Base-by-base conservation (phyloP, 2,329 filamentous ascomycete species). In the Aureobasidium uvarum region DNA sequence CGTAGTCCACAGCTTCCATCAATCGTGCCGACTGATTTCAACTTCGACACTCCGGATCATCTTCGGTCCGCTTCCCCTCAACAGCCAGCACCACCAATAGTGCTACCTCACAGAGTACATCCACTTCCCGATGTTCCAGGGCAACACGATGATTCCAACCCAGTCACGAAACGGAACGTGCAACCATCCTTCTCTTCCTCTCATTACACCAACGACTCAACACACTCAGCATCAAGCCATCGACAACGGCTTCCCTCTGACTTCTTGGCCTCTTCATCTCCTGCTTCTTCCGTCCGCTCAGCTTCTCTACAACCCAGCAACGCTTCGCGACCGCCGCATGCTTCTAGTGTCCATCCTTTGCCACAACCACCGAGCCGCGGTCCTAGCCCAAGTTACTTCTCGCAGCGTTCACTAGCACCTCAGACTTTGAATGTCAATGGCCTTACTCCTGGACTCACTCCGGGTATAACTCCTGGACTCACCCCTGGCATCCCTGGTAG, bases 351-450 rank as follows among this genome's bases (percentile, higher is more conserved):
- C 11, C 60, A 63, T 33, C 48, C 46, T 36, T 38, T 54, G 1
- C 60, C 60, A 5, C 36, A 38, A 16, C 31, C 38, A 14, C 46
- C 60, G 31, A 63, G 20, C 16, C 48, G 46, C 23, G 48, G 25
- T 7, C 60, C 60, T 5, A 63, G 60, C 14, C 46, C 60, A 8
- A 54, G 60, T 13, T 63, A 52, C 25, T 63, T 63, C 28, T 63
- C 60, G 6, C 60, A 46, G 8, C 60, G 45, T 13, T 43, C 60
- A 4, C n/a, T 63, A 36, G 60, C 48, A 38, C 60, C 60, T 20
- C 48, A 41, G 11, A 5, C 38, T 3, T 6, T 38, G 8, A 62
- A 62, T 18, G 16, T 51, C 33, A 62, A 62, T 23, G 56, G 56
- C 7, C 56, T 60, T 1, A 60, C 56, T 11, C 46, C 59, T 11